Evolutionary conservation across 352 stramenopile species (phyloP).

Genomic region (Globisporangium mamillatum): DNA sequence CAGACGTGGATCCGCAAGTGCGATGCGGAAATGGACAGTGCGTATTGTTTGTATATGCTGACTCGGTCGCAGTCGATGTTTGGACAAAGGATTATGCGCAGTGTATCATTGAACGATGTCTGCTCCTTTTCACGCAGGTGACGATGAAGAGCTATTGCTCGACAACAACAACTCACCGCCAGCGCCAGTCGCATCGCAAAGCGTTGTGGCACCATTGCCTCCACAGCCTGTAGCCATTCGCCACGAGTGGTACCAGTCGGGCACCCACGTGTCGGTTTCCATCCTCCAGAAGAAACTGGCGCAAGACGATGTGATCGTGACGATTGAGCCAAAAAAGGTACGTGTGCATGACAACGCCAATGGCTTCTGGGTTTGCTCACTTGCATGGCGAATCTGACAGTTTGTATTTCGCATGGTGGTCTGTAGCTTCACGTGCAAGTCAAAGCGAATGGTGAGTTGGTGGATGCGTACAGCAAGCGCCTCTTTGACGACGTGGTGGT

Average conservation of each 20-base stretch:
- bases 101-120: background rate
- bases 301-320: constrained; percentile 58
- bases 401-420: background rate
- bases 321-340: constrained; percentile 50
- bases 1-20: constrained; percentile 89
- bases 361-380: background rate
- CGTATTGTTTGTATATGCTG: constrained; percentile 14
- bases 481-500: constrained; percentile 76
- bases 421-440: constrained; percentile 45
- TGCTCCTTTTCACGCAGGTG: background rate
- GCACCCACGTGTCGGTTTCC: constrained; percentile 74
- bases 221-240: constrained; percentile 12
- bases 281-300: constrained; percentile 81
- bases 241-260: constrained; percentile 88
- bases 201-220: background rate
- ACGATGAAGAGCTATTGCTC: constrained; percentile 13
- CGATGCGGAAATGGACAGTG: constrained; percentile 75
- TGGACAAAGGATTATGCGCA: background rate
- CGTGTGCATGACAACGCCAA: background rate
- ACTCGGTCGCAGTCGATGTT: background rate
- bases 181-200: background rate
- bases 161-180: background rate
- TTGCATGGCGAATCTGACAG: background rate
- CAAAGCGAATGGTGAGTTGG: constrained; percentile 40
- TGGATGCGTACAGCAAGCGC: constrained; percentile 60